These are phyloP conservation scores for Dacryopinax primogenitus DNA, from an alignment of 768 basidiomycete species.

Conservation along the genomic window DNA sequence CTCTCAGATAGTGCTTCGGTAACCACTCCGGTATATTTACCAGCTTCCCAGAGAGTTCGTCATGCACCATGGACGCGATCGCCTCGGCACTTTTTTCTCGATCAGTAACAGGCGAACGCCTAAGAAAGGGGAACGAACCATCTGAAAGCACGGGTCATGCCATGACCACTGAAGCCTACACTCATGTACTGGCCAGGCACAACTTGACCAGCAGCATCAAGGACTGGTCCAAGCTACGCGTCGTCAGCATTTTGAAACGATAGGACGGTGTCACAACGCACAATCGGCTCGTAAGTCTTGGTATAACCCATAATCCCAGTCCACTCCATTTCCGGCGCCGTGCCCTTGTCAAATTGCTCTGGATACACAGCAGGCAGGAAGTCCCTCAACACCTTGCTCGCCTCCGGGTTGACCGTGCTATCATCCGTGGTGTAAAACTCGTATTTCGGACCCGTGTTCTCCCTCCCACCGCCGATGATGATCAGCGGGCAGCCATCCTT, in stretches of 20 bases:
- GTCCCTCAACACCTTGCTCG: slow-evolving; percentile 39
- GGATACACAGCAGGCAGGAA: slow-evolving; percentile 52
- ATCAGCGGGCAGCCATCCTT: slow-evolving; percentile 37
- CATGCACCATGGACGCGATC: slow-evolving; percentile 44
- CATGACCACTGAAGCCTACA: slow-evolving; percentile 65
- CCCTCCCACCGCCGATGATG: slow-evolving; percentile 60
- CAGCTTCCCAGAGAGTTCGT: slow-evolving; percentile 32
- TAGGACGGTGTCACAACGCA: slow-evolving; percentile 28
- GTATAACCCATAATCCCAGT: slow-evolving; percentile 78
- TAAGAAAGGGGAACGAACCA: background rate
- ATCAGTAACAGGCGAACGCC: background rate
- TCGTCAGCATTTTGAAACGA: background rate
- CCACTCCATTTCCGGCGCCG: slow-evolving; percentile 71
- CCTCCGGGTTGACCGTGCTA: slow-evolving; percentile 34
- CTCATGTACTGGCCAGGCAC: slow-evolving; percentile 52
- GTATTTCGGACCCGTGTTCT: slow-evolving; percentile 31
- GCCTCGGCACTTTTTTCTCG: slow-evolving; percentile 41
- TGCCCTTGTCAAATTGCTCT: slow-evolving; percentile 35
- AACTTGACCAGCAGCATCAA: slow-evolving; percentile 23
- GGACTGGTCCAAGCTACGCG: slow-evolving; percentile 49
- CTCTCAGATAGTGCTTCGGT: slow-evolving; percentile 33
- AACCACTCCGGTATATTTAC: slow-evolving; percentile 53
- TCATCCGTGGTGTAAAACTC: slow-evolving; percentile 51
- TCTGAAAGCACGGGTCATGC: slow-evolving; percentile 27
- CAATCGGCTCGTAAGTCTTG: slow-evolving; percentile 48